Evolutionary conservation across 768 basidiomycete species (phyloP), one percentile per base, ranked within the genome.

Genomic region (Suillus occidentalis): DNA sequence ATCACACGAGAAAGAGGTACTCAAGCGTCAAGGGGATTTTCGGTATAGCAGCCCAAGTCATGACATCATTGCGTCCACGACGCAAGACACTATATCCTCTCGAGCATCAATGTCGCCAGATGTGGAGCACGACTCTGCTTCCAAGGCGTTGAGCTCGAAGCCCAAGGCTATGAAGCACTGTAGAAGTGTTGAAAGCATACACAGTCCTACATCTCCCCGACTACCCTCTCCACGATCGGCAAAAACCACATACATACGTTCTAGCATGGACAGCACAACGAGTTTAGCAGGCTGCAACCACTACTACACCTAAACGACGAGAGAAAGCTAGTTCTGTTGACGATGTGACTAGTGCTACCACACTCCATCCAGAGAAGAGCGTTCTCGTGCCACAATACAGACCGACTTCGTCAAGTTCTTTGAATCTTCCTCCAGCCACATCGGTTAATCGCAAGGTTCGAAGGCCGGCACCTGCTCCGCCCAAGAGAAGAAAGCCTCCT

Each of bases 401-500:
- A 25, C 67, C 67, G 16, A 60, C 71, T 39, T 69, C 76, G 6
- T 64, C 72, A 9, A 63, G 64, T 28, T 55, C 72, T 64, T 63
- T 71, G 62, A 55, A 42, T 69, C 40, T 69, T 66, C 37, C 65
- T 52, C 42, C 70, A 47, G 62, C 64, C 39, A 68, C 67, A 42
- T 72, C 72, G n/a, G 25, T 28, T 28, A 42, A 40, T 40, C 72
- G 65, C 36, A 74, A 73, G 63, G 56, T 60, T 60, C 81, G 84
- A 62, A 76, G 86, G 63, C 83, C 90, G 3, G 88, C 90, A 0
- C 87, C 91, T n/a, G 83, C 87, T 12, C 89, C 89, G 22, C 83
- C 83, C 4, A 86, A 87, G 71, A 81, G 90, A 53, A 78, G 91
- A 71, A 90, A 89, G 69, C 87, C 91, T 1, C 91, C 91, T 40